Evolutionary conservation across 345 rosid genomes (phyloP), one percentile per base, ranked within the genome.

Genomic region (Eucalyptus globulus): DNA sequence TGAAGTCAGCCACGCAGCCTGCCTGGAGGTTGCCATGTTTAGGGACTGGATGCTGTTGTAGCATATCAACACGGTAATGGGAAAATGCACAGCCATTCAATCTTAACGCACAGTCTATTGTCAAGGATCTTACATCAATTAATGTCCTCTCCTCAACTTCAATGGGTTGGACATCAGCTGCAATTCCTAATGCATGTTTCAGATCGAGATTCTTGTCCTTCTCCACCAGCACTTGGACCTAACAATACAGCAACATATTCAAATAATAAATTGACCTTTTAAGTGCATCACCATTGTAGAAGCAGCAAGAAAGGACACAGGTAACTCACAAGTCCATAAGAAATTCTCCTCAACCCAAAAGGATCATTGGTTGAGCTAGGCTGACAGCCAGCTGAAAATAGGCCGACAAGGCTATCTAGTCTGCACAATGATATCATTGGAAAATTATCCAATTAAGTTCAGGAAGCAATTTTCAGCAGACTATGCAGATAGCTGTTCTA

Each of bases 381-480:
- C 92, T 97, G 99, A 93, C 98, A 97, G 91, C 99, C 99, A 91
- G 99, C 99, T 91, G 98, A 96, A 95, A 96, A 97, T 91, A 97
- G 92, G 90, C 99, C 98, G 88, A 97, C 95, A 90, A 97, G 98
- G 91, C 99, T 95, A 93, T 97, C 99, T 92, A 97, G 89, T 92
- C 99, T 97, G 96, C 88, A 92, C 62, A 44, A 50, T 85, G 83
- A 29, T 9, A 44, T 15, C 60, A 86, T 44, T 56, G 29, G 87
- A 86, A 45, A 88, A 53, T 27, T 34, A 51, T 31, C 19, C 22
- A 76, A 51, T 88, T 31, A 50, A 34, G 24, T 40, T 34, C 34
- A n/a, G 31, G 31, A 76, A 76, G n/a, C 24, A 56, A 27, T 15
- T 29, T 43, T 54, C 54, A 51, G 44, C 27, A 86, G 47, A 76